A percentile compares a stretch with the other conserved stretches of the same genome.
Evolutionary conservation across 2,329 filamentous ascomycete genomes (phyloP).

Genomic region (Aspergillus fructus): DNA sequence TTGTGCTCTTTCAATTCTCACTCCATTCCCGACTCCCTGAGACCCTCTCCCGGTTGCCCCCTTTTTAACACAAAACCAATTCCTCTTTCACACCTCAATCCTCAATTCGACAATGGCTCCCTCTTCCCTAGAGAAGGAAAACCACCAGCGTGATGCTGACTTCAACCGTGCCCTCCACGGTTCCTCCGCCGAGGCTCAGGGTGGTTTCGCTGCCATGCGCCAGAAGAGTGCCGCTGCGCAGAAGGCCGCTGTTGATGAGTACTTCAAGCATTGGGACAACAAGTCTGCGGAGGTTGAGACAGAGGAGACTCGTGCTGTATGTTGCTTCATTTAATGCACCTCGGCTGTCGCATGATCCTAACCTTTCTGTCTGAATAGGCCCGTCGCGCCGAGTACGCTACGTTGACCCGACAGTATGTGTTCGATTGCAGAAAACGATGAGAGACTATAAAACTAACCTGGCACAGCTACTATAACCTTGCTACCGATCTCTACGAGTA

Average conservation of each 20-base stretch:
- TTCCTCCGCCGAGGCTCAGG: conserved; percentile 65
- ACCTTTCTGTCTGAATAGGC: conserved; percentile 50
- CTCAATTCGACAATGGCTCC: conserved; percentile 49
- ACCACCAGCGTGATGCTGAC: conserved; percentile 80
- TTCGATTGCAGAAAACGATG: neutral
- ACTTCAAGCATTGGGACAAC: conserved; percentile 97
- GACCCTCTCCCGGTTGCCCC: conserved; percentile 1
- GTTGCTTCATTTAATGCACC: conserved; percentile 21
- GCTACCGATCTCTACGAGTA: conserved; percentile 97
- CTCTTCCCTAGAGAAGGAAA: conserved; percentile 70
- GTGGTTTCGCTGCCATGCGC: conserved; percentile 80
- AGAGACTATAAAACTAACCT: neutral
- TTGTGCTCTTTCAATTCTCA: conserved; percentile 3
- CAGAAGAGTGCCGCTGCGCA: conserved; percentile 77
- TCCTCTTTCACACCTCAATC: conserved; percentile 12
- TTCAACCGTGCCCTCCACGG: conserved; percentile 90
- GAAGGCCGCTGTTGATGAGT: conserved; percentile 80
- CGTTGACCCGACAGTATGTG: conserved; percentile 83
- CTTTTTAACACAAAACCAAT: conserved; percentile 14
- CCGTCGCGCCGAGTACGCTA: conserved; percentile 84
- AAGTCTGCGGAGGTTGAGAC: conserved; percentile 79
- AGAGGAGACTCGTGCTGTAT: conserved; percentile 73
- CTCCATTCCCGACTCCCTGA: conserved; percentile 3
- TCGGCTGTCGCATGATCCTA: conserved; percentile 10
- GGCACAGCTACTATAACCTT: conserved; percentile 82